Percentiles rank a stretch among this genome's conserved stretches.
These are phyloP conservation scores for Cavenderia fasciculata DNA, from an alignment of 78 protist genomes.

Conservation along the genomic window DNA sequence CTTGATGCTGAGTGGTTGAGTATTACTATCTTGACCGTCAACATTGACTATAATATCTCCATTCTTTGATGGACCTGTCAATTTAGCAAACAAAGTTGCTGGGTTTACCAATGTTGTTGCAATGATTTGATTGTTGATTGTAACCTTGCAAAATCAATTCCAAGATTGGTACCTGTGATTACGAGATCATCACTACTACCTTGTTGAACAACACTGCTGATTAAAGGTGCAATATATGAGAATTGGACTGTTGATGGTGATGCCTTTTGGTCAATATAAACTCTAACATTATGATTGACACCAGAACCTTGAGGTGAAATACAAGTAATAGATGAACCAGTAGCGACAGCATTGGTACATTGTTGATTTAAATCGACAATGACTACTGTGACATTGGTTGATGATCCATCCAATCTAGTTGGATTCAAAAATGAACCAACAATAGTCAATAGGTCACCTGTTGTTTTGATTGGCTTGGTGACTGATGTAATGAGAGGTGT, in stretches of 20 bases:
- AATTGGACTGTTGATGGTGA: slow-evolving; percentile 5
- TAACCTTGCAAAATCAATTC: not conserved
- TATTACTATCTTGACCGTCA: not conserved
- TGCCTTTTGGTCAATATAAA: too few species aligned
- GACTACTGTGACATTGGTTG: not conserved
- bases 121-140: too few species aligned
- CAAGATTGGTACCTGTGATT: slow-evolving; percentile 7
- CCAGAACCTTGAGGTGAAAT: slow-evolving; percentile 16
- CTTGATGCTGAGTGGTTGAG: not conserved
- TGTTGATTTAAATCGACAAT: not conserved
- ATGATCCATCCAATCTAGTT: not conserved
- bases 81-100: too few species aligned
- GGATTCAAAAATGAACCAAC: not conserved
- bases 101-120: too few species aligned
- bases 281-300: not conserved
- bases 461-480: not conserved
- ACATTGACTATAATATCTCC: not conserved
- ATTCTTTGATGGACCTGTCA: not conserved
- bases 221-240: not conserved
- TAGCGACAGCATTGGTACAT: not conserved
- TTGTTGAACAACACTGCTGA: not conserved
- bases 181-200: not conserved
- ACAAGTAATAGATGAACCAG: too few species aligned
- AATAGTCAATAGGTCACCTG: not conserved
- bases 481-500: not conserved